phyloP scores from a whole-genome alignment of 192 early-diverging fungal species.

The Tieghemiomyces parasiticus region DNA sequence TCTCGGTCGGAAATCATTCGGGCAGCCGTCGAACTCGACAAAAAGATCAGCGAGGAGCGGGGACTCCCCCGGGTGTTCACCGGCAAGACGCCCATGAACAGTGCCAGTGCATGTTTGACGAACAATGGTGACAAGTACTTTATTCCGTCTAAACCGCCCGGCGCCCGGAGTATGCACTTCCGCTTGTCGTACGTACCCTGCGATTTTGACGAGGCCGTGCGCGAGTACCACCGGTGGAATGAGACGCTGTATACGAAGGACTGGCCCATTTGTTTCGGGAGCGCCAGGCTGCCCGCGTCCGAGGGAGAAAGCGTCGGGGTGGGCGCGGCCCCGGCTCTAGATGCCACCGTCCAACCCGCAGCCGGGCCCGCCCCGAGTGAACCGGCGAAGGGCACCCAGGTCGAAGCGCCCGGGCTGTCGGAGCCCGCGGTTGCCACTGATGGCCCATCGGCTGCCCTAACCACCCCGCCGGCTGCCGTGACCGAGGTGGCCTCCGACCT shows the following conservation, averaged over 20 bases:
- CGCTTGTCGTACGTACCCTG: constrained; percentile 65
- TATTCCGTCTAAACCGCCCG: constrained; percentile 49
- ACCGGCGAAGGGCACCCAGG: too few relatives aligned
- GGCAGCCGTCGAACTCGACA: constrained; percentile 60
- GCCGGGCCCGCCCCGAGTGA: too few relatives aligned
- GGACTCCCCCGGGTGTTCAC: constrained; percentile 67
- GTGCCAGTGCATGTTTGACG: constrained; percentile 57
- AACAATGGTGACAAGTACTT: constrained; percentile 66
- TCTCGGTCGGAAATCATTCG: constrained; percentile 58
- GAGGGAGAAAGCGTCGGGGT: too few relatives aligned
- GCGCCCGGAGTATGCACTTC: constrained; percentile 55
- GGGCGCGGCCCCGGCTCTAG: too few relatives aligned
- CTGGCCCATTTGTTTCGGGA: constrained; percentile 79
- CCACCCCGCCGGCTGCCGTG: too few relatives aligned
- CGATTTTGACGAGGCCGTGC: constrained; percentile 53
- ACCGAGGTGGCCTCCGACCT: too few relatives aligned
- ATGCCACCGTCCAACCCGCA: too few relatives aligned
- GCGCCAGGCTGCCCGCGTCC: constrained; percentile 1
- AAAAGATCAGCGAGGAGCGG: constrained; percentile 51
- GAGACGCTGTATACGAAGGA: constrained; percentile 48
- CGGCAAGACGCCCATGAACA: constrained; percentile 78
- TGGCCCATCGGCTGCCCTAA: too few relatives aligned
- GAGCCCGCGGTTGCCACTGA: too few relatives aligned
- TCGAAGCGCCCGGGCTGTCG: too few relatives aligned
- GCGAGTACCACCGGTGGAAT: constrained; percentile 61